phyloP scores from a whole-genome alignment of 768 basidiomycete genomes.

The Mycena maculata region DNA sequence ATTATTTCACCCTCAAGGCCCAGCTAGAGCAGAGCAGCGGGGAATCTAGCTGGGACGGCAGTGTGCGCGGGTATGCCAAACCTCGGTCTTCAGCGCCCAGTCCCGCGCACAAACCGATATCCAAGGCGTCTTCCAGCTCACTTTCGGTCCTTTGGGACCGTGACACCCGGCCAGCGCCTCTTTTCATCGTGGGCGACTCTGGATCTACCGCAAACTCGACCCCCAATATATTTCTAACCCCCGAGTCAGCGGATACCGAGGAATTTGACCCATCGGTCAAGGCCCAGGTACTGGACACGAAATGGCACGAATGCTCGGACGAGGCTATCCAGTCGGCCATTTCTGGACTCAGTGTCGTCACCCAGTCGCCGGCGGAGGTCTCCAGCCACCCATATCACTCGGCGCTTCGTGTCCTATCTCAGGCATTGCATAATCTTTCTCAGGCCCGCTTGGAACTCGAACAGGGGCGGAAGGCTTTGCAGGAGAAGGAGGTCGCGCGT shows the following conservation, averaged over 20 bases:
- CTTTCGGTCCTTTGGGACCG: constrained; percentile 57
- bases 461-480: constrained; percentile 60
- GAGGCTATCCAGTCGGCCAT: constrained; percentile 76
- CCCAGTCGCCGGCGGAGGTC: constrained; percentile 60
- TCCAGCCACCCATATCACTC: constrained; percentile 71
- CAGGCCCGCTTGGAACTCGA: constrained; percentile 73
- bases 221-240: constrained; percentile 28
- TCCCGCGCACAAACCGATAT: constrained; percentile 18
- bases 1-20: constrained; percentile 73
- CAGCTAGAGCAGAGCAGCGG: constrained; percentile 61
- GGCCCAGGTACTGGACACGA: constrained; percentile 68
- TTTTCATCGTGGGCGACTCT: constrained; percentile 55
- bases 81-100: constrained; percentile 33
- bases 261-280: constrained; percentile 47
- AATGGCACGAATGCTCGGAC: constrained; percentile 85
- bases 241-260: constrained; percentile 50
- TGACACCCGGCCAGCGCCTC: constrained; percentile 44
- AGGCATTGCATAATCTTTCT: constrained; percentile 69
- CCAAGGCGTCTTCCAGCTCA: constrained; percentile 47
- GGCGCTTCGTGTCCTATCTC: constrained; percentile 75
- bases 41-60: constrained; percentile 31
- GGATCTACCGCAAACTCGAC: constrained; percentile 9
- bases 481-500: constrained; percentile 70
- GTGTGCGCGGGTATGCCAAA: constrained; percentile 54
- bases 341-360: constrained; percentile 53